Evolutionary conservation across 495 filamentous ascomycete genomes (phyloP).

Genomic region (Aspergillus hancockii): DNA sequence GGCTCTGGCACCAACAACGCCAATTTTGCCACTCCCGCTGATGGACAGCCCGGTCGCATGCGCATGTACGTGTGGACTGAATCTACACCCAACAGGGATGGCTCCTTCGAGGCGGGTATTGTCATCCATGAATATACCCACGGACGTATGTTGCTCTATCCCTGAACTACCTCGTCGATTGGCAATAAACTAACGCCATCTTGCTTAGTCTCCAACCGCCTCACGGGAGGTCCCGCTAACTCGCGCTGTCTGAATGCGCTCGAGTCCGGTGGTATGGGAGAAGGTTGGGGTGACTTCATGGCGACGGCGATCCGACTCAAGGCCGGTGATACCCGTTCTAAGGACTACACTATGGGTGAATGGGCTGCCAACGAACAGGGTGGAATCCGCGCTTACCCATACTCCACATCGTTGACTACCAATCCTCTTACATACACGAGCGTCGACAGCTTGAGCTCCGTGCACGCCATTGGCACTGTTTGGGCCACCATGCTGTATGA

Average conservation of each 20-base stretch:
- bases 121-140: conserved; percentile 51
- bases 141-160: conserved; percentile 19
- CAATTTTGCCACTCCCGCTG: conserved; percentile 52
- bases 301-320: conserved; percentile 52
- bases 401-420: conserved; percentile 46
- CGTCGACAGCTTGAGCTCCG: conserved; percentile 7
- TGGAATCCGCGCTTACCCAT: conserved; percentile 51
- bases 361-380: conserved; percentile 39
- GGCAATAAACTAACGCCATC: neutral
- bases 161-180: neutral
- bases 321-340: conserved; percentile 44
- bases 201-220: conserved; percentile 42
- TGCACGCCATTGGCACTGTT: conserved; percentile 49
- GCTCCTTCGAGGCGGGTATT: conserved; percentile 46
- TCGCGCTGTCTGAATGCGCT: conserved; percentile 42
- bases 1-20: conserved; percentile 52
- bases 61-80: conserved; percentile 30
- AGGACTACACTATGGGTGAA: conserved; percentile 44
- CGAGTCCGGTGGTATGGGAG: conserved; percentile 55
- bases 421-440: conserved; percentile 47
- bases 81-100: conserved; percentile 40
- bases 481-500: conserved; percentile 56
- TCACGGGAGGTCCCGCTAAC: conserved; percentile 56
- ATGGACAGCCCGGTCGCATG: conserved; percentile 51
- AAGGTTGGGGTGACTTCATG: conserved; percentile 58